Conservation (phyloP, 768 basidiomycete species). For the Termitomyces titanicus region DNA sequence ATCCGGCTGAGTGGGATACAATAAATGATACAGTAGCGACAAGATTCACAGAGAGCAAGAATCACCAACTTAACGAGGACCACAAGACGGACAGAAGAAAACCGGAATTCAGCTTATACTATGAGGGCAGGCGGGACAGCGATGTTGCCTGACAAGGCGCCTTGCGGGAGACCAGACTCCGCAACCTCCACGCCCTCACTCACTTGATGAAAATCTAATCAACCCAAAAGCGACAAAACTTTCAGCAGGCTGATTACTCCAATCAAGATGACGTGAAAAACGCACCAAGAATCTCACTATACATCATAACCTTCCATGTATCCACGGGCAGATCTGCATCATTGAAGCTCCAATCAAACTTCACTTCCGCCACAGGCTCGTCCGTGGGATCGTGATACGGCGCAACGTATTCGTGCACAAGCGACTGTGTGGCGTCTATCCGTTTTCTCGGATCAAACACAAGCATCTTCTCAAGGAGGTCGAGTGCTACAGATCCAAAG, state of each 20-base stretch:
- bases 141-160: constrained; percentile 55
- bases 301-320: constrained; percentile 99
- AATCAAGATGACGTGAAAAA: constrained; percentile 7
- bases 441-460: constrained; percentile 98
- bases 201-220: neutral
- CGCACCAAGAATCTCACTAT: constrained; percentile 93
- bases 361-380: constrained; percentile 89
- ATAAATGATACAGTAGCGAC: neutral
- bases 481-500: constrained; percentile 60
- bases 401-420: constrained; percentile 89
- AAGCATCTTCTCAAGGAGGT: constrained; percentile 97
- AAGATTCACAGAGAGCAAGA: neutral
- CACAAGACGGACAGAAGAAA: neutral
- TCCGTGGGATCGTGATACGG: constrained; percentile 99
- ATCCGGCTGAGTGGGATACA: neutral
- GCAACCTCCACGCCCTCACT: neutral
- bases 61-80: neutral
- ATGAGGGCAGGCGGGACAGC: neutral
- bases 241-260: neutral
- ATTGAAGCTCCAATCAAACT: constrained; percentile 99
- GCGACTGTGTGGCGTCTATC: constrained; percentile 89
- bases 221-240: neutral
- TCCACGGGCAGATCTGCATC: constrained; percentile 98
- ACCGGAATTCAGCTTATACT: neutral
- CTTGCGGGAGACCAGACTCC: constrained; percentile 51